phyloP scores from a whole-genome alignment of 1,284 basidiomycete genomes.

The Apiotrichum domesticum region DNA sequence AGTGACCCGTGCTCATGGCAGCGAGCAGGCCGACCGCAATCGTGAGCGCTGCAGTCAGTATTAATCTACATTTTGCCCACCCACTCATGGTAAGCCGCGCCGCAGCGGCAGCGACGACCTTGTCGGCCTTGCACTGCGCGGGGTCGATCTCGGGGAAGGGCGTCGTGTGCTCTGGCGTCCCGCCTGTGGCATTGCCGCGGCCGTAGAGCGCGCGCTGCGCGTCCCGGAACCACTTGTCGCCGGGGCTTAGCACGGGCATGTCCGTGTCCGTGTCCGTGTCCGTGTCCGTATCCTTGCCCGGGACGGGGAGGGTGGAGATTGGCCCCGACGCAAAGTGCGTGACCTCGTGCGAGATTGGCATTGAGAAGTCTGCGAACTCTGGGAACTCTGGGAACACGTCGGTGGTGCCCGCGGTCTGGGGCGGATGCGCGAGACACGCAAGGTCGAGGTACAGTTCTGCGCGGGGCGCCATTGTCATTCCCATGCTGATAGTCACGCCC shows the following conservation, averaged over 20 bases:
- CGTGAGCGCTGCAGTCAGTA: slow-evolving; percentile 53
- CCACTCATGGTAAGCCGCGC: slow-evolving; percentile 62
- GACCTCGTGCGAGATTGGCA: too few species aligned
- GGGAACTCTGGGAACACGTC: neutral
- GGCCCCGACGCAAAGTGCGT: too few species aligned
- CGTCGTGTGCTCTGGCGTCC: neutral
- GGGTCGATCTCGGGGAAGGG: slow-evolving; percentile 44
- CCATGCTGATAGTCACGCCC: slow-evolving; percentile 30
- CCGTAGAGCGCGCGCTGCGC: slow-evolving; percentile 36
- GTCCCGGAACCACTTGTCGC: slow-evolving; percentile 42
- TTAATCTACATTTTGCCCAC: slow-evolving; percentile 19
- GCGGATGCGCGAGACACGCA: slow-evolving; percentile 46
- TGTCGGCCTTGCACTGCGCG: slow-evolving; percentile 59
- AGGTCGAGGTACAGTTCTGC: slow-evolving; percentile 43
- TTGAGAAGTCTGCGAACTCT: neutral
- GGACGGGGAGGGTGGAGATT: too few species aligned
- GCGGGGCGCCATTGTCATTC: slow-evolving; percentile 39
- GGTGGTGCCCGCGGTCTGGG: slow-evolving; percentile 20
- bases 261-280: too few species aligned
- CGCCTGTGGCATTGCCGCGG: neutral
- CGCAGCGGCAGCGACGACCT: slow-evolving; percentile 63
- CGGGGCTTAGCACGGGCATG: slow-evolving; percentile 40
- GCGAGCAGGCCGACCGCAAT: slow-evolving; percentile 73
- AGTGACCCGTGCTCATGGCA: slow-evolving; percentile 78
- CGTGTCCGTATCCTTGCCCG: too few species aligned